Base-by-base conservation (phyloP, 2,329 filamentous ascomycete species). In the Mycosphaerella sp. region DNA sequence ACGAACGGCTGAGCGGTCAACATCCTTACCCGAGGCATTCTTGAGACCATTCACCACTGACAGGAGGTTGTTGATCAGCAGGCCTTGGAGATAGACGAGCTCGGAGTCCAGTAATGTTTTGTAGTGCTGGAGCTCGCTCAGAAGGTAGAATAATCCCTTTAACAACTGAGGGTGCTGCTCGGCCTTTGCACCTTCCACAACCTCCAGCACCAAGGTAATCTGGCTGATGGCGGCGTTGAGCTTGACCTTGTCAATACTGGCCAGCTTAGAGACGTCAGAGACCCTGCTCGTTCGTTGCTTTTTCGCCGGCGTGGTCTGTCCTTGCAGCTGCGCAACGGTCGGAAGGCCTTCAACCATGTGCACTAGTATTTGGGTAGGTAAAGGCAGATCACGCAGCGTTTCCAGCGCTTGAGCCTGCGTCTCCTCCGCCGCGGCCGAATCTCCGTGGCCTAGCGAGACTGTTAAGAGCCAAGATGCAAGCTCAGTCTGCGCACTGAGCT, bases 51-150 rank as follows among this genome's bases (percentile, higher is more conserved):
- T 86, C 62, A 97, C 83, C 72, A 97, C 95, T 41, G 86, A 83
- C 48, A 92, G 77, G 34, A 98, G 77, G 63, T 87, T 90, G 59
- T 86, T 82, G 39, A 98, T 79, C 6, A 93, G 84, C 49, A 97
- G 74, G 60, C 87, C 89, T 69, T 97, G 87, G 41, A 97, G 76
- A 72, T 97, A 97, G 12, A 90, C 89, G 57, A 96, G 80, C 67
- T 95, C 91, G 0, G 90, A 92, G 41, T 87, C 85, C 26, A 91
- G 83, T 54, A 92, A 82, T 26, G 83, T 81, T 68, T 88, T 86
- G 68, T 93, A 87, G 57, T 89, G 86, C 64, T 95, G 90, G 23
- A 98, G 78, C 65, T 95, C 88, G 4, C 86, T 85, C n/a, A 98
- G 80, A 0, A 88, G 80, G 53, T 85, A 84, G 73, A 97, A 98